Percentiles rank a stretch among this genome's conserved stretches.
phyloP scores from a whole-genome alignment of 345 rosid genomes.

The Eucalyptus guilfoylei region DNA sequence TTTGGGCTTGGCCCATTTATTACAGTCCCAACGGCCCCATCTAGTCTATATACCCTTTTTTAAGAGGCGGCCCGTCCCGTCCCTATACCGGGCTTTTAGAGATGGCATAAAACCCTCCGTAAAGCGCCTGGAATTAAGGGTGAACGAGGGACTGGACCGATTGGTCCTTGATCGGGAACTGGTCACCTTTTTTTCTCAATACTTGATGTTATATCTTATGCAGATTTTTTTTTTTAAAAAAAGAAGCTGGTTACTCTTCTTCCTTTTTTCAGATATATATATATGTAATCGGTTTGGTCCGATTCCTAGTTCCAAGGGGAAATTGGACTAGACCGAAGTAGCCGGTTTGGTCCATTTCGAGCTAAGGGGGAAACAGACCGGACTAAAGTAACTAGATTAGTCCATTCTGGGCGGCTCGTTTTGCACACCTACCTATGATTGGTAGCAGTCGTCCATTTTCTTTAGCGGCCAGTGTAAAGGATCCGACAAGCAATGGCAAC shows the following conservation, averaged over 20 bases:
- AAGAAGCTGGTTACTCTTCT: no score
- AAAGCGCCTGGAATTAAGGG: not conserved
- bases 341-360: no score
- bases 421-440: not conserved
- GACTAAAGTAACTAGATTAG: no score
- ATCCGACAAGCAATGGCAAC: not conserved
- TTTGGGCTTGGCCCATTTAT: not conserved
- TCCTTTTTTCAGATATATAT: no score
- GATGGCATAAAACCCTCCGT: not conserved
- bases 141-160: no score
- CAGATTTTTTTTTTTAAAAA: no score
- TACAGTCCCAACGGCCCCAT: not conserved
- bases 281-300: no score
- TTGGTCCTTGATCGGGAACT: no score
- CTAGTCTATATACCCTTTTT: no score
- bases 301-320: no score
- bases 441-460: not conserved
- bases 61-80: not conserved
- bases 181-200: no score
- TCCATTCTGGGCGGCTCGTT: fast-evolving
- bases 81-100: not conserved
- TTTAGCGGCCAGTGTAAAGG: not conserved
- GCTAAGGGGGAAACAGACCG: fast-evolving
- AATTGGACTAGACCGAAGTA: fast-evolving
- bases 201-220: no score